These are phyloP conservation scores for Umbelopsis ramanniana DNA, from an alignment of 192 early-diverging fungal genomes.

Conservation along the genomic window DNA sequence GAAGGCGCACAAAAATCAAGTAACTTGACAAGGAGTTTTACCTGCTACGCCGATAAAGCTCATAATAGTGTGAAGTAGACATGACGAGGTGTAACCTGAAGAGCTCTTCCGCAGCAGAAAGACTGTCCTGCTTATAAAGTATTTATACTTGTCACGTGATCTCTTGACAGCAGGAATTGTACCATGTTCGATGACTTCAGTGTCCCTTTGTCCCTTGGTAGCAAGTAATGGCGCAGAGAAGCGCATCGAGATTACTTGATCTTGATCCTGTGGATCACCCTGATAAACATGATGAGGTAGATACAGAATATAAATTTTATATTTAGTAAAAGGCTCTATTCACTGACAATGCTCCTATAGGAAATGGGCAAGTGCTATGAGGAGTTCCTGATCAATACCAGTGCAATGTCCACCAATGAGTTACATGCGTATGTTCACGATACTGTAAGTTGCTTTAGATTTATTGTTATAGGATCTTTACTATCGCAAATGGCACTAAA, in stretches of 20 bases:
- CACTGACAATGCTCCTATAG: not conserved
- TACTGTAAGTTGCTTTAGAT: not conserved
- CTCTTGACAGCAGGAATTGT: not conserved
- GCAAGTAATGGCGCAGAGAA: conserved; percentile 9
- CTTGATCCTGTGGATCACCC: conserved; percentile 16
- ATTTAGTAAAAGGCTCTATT: not conserved
- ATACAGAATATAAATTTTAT: not conserved
- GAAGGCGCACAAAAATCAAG: not conserved
- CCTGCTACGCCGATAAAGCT: conserved; percentile 74
- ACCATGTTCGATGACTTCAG: too few relatives aligned
- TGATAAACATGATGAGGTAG: conserved; percentile 26
- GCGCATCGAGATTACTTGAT: conserved; percentile 22
- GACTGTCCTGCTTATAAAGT: not conserved
- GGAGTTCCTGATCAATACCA: conserved; percentile 36
- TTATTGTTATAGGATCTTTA: too few relatives aligned
- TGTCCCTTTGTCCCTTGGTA: not conserved
- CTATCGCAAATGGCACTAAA: too few relatives aligned
- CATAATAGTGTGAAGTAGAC: conserved; percentile 64
- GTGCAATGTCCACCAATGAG: conserved; percentile 55
- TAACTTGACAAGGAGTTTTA: conserved; percentile 19
- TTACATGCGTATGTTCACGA: not conserved
- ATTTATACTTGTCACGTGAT: conserved; percentile 16
- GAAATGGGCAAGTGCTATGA: conserved; percentile 19
- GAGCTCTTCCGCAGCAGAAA: not conserved
- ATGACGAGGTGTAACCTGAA: conserved; percentile 30